Conservation (phyloP, 2,329 filamentous ascomycete genomes). For the Shiraia sp. region DNA sequence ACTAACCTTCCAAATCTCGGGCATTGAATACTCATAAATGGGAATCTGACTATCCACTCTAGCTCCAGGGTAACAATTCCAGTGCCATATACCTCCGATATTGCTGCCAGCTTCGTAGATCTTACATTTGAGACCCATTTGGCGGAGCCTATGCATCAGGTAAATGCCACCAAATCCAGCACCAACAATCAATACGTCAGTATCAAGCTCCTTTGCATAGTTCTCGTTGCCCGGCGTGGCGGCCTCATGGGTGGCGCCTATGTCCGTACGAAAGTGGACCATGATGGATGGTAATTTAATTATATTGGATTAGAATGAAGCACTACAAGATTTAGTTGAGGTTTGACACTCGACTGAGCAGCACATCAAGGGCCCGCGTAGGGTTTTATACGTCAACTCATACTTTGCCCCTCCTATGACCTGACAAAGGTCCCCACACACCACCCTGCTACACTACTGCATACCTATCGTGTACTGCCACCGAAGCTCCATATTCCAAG, state of each 20-base stretch:
- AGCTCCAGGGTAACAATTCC: constrained; percentile 52
- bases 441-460: constrained; percentile 3
- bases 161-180: constrained; percentile 50
- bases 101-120: constrained; percentile 47
- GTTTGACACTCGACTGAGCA: constrained; percentile 2
- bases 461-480: constrained; percentile 3
- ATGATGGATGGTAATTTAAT: constrained; percentile 14
- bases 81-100: constrained; percentile 51
- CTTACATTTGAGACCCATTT: constrained; percentile 46
- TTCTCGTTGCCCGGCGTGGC: constrained; percentile 28
- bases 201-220: constrained; percentile 42
- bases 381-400: constrained; percentile 22
- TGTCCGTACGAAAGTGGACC: constrained; percentile 39
- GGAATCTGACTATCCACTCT: constrained; percentile 53
- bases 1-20: constrained; percentile 51
- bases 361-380: neutral
- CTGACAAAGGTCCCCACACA: constrained; percentile 14
- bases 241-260: constrained; percentile 27
- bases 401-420: constrained; percentile 16
- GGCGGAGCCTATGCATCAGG: constrained; percentile 47
- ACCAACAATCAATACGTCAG: constrained; percentile 45
- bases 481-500: neutral
- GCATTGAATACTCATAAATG: constrained; percentile 53
- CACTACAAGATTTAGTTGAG: neutral
- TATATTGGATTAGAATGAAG: neutral